phyloP scores from a whole-genome alignment of 352 stramenopile genomes.

The Phytophthora meadii region DNA sequence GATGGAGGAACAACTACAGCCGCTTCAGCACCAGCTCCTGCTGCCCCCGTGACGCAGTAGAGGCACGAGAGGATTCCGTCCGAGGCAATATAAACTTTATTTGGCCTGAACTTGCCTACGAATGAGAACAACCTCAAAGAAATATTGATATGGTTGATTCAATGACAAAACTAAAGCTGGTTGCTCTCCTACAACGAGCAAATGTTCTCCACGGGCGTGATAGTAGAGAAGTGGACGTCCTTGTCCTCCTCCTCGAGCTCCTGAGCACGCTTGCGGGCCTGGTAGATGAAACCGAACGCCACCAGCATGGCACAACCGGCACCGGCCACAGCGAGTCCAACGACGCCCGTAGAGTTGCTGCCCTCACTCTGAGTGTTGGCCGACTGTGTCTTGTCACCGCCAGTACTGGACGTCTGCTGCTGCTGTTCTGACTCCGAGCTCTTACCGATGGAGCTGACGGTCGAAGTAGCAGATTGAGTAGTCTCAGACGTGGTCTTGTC shows the following conservation, averaged over 20 bases:
- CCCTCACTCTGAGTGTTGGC: conserved; percentile 52
- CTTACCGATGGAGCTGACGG: conserved; percentile 33
- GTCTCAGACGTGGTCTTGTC: conserved; percentile 24
- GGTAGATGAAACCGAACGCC: conserved; percentile 84
- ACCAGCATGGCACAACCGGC: conserved; percentile 51
- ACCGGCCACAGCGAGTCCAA: conserved; percentile 38
- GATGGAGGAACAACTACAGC: conserved; percentile 7
- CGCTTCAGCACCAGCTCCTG: background rate
- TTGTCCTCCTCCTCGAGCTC: conserved; percentile 68
- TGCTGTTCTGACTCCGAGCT: conserved; percentile 35
- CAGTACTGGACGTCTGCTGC: conserved; percentile 30
- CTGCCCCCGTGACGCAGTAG: conserved; percentile 22
- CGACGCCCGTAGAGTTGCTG: conserved; percentile 11
- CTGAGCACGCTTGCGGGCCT: conserved; percentile 69
- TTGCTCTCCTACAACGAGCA: conserved; percentile 53
- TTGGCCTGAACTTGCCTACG: background rate
- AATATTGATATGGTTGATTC: conserved; percentile 33
- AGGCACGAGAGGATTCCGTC: background rate
- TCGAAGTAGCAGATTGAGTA: conserved; percentile 26
- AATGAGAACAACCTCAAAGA: conserved; percentile 16
- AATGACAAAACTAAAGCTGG: conserved; percentile 14
- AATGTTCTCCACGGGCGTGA: conserved; percentile 62
- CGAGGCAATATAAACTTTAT: too few relatives aligned
- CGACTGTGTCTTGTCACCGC: conserved; percentile 30
- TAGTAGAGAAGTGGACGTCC: conserved; percentile 50